A percentile compares a stretch with the other conserved stretches of the same genome.
Conservation (phyloP, 139 green algal species). For the Volvox reticuliferus region DNA sequence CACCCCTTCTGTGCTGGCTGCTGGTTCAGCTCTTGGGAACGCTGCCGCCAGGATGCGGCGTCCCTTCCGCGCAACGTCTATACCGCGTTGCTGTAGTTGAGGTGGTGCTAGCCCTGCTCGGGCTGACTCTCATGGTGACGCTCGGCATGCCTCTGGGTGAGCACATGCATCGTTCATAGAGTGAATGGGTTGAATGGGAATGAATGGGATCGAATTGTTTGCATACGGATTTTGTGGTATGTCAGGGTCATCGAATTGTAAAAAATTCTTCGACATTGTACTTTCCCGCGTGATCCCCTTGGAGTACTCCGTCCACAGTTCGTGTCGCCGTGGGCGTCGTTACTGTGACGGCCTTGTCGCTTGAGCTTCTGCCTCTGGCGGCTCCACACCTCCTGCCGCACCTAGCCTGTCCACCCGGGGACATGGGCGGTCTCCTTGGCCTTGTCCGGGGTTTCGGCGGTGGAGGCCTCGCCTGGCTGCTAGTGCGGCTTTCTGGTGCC, state of each 20-base stretch:
- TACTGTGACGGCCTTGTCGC: neutral
- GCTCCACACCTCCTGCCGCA: neutral
- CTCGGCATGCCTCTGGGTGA: slow-evolving; percentile 9
- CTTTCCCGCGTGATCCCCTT: no score
- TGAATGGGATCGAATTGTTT: no score
- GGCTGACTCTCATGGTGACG: neutral
- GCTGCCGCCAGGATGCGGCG: neutral
- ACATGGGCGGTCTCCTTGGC: neutral
- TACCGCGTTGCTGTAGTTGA: neutral
- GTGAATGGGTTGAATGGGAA: no score
- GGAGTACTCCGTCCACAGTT: neutral
- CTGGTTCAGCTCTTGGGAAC: slow-evolving; percentile 6
- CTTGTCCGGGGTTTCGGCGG: neutral
- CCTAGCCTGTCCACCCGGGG: neutral
- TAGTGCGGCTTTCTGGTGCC: neutral
- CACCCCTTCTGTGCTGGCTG: slow-evolving; percentile 16
- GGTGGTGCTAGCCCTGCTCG: neutral
- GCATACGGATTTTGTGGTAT: no score
- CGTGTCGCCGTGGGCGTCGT: neutral
- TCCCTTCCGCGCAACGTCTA: neutral
- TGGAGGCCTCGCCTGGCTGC: neutral
- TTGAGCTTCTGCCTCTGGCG: slow-evolving; percentile 10
- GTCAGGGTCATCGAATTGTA: no score
- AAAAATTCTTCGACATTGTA: no score
- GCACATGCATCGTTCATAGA: neutral